Conservation (phyloP, 108 stramenopile species). For the Nannochloropsis gaditana region DNA sequence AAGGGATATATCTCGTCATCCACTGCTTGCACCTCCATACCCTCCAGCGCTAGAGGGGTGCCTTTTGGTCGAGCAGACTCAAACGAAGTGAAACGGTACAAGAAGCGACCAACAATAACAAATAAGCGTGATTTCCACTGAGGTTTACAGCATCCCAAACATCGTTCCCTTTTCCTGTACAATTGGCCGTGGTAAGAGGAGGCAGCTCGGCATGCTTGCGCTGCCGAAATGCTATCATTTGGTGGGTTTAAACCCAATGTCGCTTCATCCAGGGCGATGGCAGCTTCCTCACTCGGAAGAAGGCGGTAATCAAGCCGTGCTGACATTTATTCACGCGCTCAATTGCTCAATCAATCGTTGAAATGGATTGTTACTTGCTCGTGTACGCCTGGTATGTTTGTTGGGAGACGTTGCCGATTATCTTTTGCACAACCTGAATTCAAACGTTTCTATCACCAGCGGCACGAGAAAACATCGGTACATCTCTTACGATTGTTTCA, state of each 20-base stretch:
- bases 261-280: not conserved
- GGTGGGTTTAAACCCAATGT: not conserved
- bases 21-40: not conserved
- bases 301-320: no score
- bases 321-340: no score
- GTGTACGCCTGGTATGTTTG: no score
- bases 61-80: conserved; percentile 1
- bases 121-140: not conserved
- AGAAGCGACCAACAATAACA: conserved; percentile 20
- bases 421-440: no score
- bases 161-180: conserved; percentile 4
- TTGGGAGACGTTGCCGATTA: no score
- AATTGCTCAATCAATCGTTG: no score
- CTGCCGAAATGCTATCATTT: conserved; percentile 11
- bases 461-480: no score
- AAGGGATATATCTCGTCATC: not conserved
- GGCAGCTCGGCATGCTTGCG: not conserved
- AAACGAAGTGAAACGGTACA: not conserved
- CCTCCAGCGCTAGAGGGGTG: not conserved
- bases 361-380: no score
- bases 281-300: no score
- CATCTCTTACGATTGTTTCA: no score
- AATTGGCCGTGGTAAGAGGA: not conserved
- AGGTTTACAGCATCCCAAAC: not conserved
- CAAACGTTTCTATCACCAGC: no score